Conservation (phyloP, 345 rosid genomes). For the Nephelium lappaceum region DNA sequence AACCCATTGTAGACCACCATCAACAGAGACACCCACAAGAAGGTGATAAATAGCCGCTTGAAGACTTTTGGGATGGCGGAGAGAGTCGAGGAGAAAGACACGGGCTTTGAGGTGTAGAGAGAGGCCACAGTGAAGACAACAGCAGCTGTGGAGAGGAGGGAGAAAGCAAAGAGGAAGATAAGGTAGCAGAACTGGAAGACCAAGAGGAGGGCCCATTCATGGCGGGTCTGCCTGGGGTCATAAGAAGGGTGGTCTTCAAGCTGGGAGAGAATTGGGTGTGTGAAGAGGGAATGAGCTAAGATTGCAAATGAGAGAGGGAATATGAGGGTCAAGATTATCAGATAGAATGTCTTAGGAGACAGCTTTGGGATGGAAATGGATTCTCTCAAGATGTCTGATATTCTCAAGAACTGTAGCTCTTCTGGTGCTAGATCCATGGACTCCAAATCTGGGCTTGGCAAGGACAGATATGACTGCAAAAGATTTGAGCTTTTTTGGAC, state of each 20-base stretch:
- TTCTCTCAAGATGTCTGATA: slow-evolving; percentile 55
- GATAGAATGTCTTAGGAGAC: slow-evolving; percentile 68
- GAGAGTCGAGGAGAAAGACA: slow-evolving; percentile 77
- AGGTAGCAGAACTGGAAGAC: slow-evolving; percentile 76
- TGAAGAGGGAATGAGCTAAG: slow-evolving; percentile 81
- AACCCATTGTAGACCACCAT: slow-evolving; percentile 71
- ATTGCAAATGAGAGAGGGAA: slow-evolving; percentile 88
- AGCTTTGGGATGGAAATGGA: slow-evolving; percentile 67
- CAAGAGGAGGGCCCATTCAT: slow-evolving; percentile 74
- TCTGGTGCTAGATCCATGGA: slow-evolving; percentile 77
- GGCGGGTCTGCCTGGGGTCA: slow-evolving; percentile 52
- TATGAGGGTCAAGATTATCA: slow-evolving; percentile 65
- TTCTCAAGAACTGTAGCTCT: slow-evolving; percentile 70
- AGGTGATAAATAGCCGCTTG: slow-evolving; percentile 78
- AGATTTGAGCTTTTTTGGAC: no score
- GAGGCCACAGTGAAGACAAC: slow-evolving; percentile 97
- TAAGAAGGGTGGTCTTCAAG: slow-evolving; percentile 41
- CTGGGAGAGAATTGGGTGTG: slow-evolving; percentile 56
- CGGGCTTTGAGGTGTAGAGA: slow-evolving; percentile 80
- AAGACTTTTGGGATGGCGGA: slow-evolving; percentile 85
- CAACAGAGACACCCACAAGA: slow-evolving; percentile 75
- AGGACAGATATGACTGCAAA: no score
- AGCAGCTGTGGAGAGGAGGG: slow-evolving; percentile 96
- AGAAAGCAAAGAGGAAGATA: slow-evolving; percentile 91
- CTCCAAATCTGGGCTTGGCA: no score